These are phyloP conservation scores for Fusarium haematococcum DNA, from an alignment of 2,329 filamentous ascomycete species.

Conservation along the genomic window DNA sequence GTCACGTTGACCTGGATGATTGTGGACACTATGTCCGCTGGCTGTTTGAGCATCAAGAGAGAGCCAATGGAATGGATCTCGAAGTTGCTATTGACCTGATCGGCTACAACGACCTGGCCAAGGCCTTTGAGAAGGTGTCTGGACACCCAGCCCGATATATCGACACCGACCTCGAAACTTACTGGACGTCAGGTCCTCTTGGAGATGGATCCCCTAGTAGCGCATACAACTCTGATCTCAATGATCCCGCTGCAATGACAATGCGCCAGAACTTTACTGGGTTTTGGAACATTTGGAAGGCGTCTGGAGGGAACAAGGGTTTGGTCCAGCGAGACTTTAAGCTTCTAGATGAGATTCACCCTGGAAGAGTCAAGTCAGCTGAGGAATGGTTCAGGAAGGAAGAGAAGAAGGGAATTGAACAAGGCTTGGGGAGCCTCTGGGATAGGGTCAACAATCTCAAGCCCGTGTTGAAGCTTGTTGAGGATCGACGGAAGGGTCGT, in stretches of 20 bases:
- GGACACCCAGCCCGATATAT: constrained; percentile 19
- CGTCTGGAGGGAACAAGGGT: constrained; percentile 10
- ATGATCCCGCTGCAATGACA: constrained; percentile 14
- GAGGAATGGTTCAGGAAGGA: constrained; percentile 22
- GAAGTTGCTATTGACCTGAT: constrained; percentile 23
- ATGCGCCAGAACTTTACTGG: constrained; percentile 18
- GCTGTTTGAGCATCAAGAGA: constrained; percentile 11
- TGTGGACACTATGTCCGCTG: constrained; percentile 26
- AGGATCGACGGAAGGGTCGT: not conserved
- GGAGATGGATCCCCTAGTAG: rapidly evolving
- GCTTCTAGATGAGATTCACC: constrained; percentile 27
- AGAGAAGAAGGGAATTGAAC: constrained; percentile 49
- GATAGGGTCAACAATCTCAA: not conserved
- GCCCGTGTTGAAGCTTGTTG: not conserved
- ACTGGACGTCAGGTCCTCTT: not conserved
- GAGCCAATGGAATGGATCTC: constrained; percentile 9
- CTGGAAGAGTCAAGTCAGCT: not conserved
- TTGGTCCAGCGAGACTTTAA: constrained; percentile 17
- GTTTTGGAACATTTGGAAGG: constrained; percentile 22
- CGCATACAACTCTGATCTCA: constrained; percentile 7
- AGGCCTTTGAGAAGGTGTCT: constrained; percentile 20
- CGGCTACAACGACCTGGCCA: not conserved
- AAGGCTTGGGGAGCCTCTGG: not conserved
- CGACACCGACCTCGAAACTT: not conserved
- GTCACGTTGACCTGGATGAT: constrained; percentile 23